These are phyloP conservation scores for Persicaria maculosa DNA, from an alignment of 148 eudicot species.

Conservation along the genomic window DNA sequence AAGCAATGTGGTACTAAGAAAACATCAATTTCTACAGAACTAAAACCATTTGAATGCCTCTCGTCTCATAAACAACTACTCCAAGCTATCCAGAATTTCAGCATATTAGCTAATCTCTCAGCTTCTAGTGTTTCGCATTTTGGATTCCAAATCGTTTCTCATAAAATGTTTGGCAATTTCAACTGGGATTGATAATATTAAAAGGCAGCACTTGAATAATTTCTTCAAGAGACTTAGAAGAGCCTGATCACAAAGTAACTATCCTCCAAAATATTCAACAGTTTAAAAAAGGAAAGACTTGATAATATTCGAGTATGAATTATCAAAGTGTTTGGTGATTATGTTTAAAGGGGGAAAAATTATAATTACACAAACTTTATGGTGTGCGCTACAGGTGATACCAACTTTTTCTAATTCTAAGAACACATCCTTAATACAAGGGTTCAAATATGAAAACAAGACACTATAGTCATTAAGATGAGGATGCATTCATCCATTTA, in stretches of 20 bases:
- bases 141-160: neutral
- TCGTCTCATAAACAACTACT: neutral
- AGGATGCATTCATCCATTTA: neutral
- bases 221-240: neutral
- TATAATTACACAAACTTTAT: neutral
- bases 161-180: conserved; percentile 6
- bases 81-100: neutral
- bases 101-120: neutral
- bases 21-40: neutral
- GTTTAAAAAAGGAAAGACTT: neutral
- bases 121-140: neutral
- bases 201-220: neutral
- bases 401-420: neutral
- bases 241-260: neutral
- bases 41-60: neutral
- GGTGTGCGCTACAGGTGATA: neutral
- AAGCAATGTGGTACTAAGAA: neutral
- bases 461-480: neutral
- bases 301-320: neutral
- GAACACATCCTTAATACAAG: neutral
- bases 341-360: neutral
- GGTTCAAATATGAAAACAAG: neutral
- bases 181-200: neutral
- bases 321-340: neutral
- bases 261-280: neutral